phyloP scores from a whole-genome alignment of 495 filamentous ascomycete species.

The Evernia prunastri region DNA sequence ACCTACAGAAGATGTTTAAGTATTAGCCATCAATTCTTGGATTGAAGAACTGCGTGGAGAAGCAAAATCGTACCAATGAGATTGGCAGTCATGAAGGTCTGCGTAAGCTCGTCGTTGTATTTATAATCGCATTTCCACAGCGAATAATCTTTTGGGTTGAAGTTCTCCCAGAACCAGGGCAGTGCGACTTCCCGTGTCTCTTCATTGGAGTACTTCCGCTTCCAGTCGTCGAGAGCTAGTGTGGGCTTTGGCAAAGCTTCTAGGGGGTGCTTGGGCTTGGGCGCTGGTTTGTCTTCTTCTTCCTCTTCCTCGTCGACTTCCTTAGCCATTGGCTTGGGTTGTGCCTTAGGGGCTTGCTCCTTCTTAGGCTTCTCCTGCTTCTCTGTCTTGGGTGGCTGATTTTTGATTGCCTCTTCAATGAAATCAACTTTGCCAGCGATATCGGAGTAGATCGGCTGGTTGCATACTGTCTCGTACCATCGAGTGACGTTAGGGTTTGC shows the following conservation, averaged over 20 bases:
- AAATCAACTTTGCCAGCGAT: constrained; percentile 66
- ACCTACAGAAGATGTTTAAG: constrained; percentile 40
- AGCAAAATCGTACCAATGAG: constrained; percentile 57
- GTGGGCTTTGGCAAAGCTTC: constrained; percentile 76
- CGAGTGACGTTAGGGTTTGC: constrained; percentile 78
- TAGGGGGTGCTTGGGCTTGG: constrained; percentile 94
- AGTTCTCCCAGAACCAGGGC: constrained; percentile 98
- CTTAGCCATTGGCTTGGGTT: constrained; percentile 49
- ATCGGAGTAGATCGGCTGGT: constrained; percentile 80
- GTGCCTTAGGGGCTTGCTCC: constrained; percentile 48
- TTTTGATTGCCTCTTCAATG: constrained; percentile 80
- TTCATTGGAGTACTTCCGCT: constrained; percentile 97
- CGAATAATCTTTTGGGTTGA: constrained; percentile 88
- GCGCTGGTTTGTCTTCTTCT: constrained; percentile 60
- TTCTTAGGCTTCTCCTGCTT: constrained; percentile 61
- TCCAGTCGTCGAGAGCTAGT: constrained; percentile 89
- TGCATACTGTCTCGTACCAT: constrained; percentile 91
- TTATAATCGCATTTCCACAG: constrained; percentile 91
- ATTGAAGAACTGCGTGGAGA: background rate
- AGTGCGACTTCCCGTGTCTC: constrained; percentile 75
- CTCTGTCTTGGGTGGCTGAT: constrained; percentile 85
- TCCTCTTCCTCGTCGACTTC: constrained; percentile 62
- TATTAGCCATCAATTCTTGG: background rate
- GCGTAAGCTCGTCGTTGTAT: constrained; percentile 95
- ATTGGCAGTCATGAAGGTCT: constrained; percentile 98